A percentile compares a stretch with the other conserved stretches of the same genome.
These are phyloP conservation scores for Podaxis sp. DNA, from an alignment of 768 basidiomycete genomes.

Conservation along the genomic window DNA sequence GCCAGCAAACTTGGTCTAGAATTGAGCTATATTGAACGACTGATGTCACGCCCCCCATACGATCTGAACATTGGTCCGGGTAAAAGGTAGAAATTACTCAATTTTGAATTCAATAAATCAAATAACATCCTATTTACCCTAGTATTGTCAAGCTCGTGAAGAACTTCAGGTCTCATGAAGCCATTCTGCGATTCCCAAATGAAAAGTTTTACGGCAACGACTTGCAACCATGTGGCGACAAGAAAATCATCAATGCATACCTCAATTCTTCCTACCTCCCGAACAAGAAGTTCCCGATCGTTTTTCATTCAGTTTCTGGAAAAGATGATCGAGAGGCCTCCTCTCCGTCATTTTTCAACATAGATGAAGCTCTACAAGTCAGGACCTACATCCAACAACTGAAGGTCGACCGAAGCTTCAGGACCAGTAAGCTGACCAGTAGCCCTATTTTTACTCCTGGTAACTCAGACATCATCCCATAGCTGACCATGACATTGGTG, in stretches of 20 bases:
- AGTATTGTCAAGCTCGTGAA: slow-evolving; percentile 63
- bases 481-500: slow-evolving; percentile 55
- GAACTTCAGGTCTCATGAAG: slow-evolving; percentile 64
- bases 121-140: neutral
- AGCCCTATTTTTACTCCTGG: neutral
- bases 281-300: slow-evolving; percentile 49
- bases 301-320: slow-evolving; percentile 61
- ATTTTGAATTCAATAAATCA: neutral
- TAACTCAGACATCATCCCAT: neutral
- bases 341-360: slow-evolving; percentile 73
- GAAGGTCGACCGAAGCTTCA: slow-evolving; percentile 30
- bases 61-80: slow-evolving; percentile 24
- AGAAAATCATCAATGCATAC: slow-evolving; percentile 36
- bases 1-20: slow-evolving; percentile 57
- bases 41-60: slow-evolving; percentile 34
- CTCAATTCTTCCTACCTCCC: slow-evolving; percentile 40
- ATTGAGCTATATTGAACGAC: slow-evolving; percentile 58
- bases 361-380: slow-evolving; percentile 54
- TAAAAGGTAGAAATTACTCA: slow-evolving; percentile 23
- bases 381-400: slow-evolving; percentile 44
- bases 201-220: slow-evolving; percentile 57
- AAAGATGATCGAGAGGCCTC: slow-evolving; percentile 62
- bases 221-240: slow-evolving; percentile 46
- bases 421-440: slow-evolving; percentile 36
- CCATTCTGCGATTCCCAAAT: slow-evolving; percentile 62